Evolutionary conservation across 805 yeast genomes (phyloP), one percentile per base, ranked within the genome.

Genomic region (Yarrowia yakushimensis): DNA sequence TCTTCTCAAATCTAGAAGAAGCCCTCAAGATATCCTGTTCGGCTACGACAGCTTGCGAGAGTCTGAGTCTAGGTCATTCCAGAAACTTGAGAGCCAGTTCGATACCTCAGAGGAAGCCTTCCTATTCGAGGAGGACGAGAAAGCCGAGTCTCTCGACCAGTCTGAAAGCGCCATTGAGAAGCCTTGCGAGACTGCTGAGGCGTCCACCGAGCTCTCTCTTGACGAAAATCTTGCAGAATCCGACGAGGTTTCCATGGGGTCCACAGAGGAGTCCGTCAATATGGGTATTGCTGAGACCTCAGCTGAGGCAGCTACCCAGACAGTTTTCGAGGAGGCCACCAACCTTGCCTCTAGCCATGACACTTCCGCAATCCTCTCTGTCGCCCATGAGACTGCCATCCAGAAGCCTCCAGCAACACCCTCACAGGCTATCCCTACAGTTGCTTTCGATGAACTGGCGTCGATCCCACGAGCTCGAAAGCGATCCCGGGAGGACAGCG

Each of bases 401-500:
- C 8, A 15, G 9, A 20, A n/a, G 37, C 37, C 20, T n/a, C 11
- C 37, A 7, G 37, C 37, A 9, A 6, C 37, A 17, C 20, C 20
- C 12, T 9, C 37, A 2, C 15, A 8, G n/a, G 13, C 45, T 15
- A 28, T 15, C 9, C 45, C 43, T 13, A 22, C 27, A 20, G 43
- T 9, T 4, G 27, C 27, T 3, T 39, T 39, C 22, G 15, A 25
- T 15, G 48, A 42, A 22, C 15, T 22, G 27, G 43, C 27, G 13
- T 39, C 43, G 7, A 23, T 28, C 7, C 46, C 46, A 18, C 34
- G 18, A 37, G 12, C 43, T 20, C 39, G 59, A 9, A 64, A 64
- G 43, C 59, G 65, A 43, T 31, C 42, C 27, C 62, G 65, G 13
- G 63, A 62, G n/a, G 63, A 60, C 36, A 4, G 8, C 4, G 52